phyloP scores from a whole-genome alignment of 1,284 basidiomycete species.

The Boletus sp. region DNA sequence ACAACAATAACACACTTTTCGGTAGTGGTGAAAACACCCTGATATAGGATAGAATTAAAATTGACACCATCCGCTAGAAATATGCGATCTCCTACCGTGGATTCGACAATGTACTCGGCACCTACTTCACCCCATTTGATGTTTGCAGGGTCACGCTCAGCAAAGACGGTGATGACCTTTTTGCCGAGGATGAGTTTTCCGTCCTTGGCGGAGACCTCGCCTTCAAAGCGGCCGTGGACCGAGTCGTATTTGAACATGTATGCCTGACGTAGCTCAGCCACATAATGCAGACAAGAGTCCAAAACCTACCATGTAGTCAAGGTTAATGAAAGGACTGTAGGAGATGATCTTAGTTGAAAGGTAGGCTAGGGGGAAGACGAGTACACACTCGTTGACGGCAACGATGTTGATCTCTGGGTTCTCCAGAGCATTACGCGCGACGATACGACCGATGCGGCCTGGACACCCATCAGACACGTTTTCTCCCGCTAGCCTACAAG shows the following conservation, averaged over 20 bases:
- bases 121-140: slow-evolving; percentile 84
- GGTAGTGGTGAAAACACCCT: slow-evolving; percentile 98
- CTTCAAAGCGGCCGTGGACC: slow-evolving; percentile 95
- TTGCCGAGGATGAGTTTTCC: slow-evolving; percentile 89
- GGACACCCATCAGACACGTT: slow-evolving; percentile 4
- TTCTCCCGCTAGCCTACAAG: not conserved
- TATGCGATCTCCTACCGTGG: slow-evolving; percentile 58
- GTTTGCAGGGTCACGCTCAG: slow-evolving; percentile 83
- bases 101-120: slow-evolving; percentile 95
- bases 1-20: slow-evolving; percentile 55
- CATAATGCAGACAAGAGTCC: not conserved
- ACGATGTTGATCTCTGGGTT: slow-evolving; percentile 77
- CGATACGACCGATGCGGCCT: slow-evolving; percentile 99
- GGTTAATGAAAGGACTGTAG: slow-evolving; percentile 42
- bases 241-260: slow-evolving; percentile 99
- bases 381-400: slow-evolving; percentile 83
- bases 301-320: slow-evolving; percentile 81
- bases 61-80: slow-evolving; percentile 3
- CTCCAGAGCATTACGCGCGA: slow-evolving; percentile 90
- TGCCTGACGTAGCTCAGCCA: slow-evolving; percentile 46
- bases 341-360: not conserved
- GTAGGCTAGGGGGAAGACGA: not conserved
- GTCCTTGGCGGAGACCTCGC: slow-evolving; percentile 78
- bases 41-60: slow-evolving; percentile 6
- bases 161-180: slow-evolving; percentile 76